Evolutionary conservation across 164 flowering plant species (phyloP).

Genomic region (Tinospora cordifolia): DNA sequence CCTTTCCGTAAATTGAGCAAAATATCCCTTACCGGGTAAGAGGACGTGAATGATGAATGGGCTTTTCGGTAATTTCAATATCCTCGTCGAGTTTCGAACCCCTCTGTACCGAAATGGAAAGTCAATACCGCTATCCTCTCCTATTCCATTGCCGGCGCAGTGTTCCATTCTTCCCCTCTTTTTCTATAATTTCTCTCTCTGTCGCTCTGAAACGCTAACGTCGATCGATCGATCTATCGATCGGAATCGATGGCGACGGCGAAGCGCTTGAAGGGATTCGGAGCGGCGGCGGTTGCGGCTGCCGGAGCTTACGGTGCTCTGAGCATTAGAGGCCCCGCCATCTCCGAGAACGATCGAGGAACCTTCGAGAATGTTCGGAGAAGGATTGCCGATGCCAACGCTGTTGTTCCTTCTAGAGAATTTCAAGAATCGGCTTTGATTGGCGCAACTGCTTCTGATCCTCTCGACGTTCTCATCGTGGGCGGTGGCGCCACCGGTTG

Average conservation of each 20-base stretch:
- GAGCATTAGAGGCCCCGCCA: constrained; percentile 22
- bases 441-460: constrained; percentile 48
- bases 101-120: background rate
- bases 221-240: background rate
- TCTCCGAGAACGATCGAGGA: constrained; percentile 41
- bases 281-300: constrained; percentile 32
- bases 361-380: constrained; percentile 30
- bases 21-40: background rate
- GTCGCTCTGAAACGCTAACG: background rate
- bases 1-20: background rate
- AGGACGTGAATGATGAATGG: background rate
- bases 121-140: constrained; percentile 1
- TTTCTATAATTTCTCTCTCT: background rate
- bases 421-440: constrained; percentile 57
- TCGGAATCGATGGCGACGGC: constrained; percentile 33
- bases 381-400: constrained; percentile 42
- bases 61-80: background rate
- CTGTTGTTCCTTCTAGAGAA: constrained; percentile 55
- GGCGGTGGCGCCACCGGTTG: constrained; percentile 98
- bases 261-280: constrained; percentile 50
- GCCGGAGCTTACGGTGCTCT: constrained; percentile 32
- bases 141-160: background rate
- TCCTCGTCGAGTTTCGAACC: background rate
- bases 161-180: too few species aligned
- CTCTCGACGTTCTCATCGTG: constrained; percentile 81